phyloP scores from a whole-genome alignment of 352 stramenopile genomes.

The Pythium aquatile region DNA sequence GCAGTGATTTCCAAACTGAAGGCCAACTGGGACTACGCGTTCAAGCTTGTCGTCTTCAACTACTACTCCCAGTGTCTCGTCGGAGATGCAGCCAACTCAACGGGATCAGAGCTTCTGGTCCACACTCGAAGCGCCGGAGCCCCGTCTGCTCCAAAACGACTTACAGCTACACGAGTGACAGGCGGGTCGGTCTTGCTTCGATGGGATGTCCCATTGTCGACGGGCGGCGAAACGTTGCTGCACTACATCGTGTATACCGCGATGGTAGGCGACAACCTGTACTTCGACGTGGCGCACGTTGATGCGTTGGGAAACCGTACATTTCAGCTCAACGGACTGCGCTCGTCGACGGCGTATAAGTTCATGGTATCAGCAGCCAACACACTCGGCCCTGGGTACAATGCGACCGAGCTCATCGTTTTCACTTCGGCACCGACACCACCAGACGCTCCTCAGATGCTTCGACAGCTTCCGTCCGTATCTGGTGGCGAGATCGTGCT shows the following conservation, averaged over 20 bases:
- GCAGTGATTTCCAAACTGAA: conserved; percentile 34
- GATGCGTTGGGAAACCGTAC: conserved; percentile 8
- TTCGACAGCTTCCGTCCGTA: conserved; percentile 28
- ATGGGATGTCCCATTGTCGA: conserved; percentile 48
- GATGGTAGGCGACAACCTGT: conserved; percentile 4
- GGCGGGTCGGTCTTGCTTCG: conserved; percentile 41
- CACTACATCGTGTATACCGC: conserved; percentile 37
- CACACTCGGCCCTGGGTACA: conserved; percentile 31
- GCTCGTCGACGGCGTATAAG: conserved; percentile 29
- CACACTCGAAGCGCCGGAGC: conserved; percentile 36
- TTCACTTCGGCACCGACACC: conserved; percentile 32
- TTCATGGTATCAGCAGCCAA: conserved; percentile 45
- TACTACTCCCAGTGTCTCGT: conserved; percentile 40
- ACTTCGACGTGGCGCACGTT: conserved; percentile 15
- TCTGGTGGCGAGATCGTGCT: conserved; percentile 45
- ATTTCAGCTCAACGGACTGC: conserved; percentile 32
- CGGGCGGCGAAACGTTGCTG: conserved; percentile 30
- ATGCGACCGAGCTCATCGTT: conserved; percentile 32
- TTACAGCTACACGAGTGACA: conserved; percentile 28
- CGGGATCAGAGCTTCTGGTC: conserved; percentile 36
- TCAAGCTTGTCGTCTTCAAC: conserved; percentile 46
- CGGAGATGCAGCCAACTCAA: conserved; percentile 24
- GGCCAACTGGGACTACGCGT: conserved; percentile 45
- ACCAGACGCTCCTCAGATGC: conserved; percentile 32
- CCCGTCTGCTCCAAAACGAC: conserved; percentile 42